Evolutionary conservation across 2,329 filamentous ascomycete species (phyloP), one percentile per base, ranked within the genome.

Genomic region (Beauveria sp.): DNA sequence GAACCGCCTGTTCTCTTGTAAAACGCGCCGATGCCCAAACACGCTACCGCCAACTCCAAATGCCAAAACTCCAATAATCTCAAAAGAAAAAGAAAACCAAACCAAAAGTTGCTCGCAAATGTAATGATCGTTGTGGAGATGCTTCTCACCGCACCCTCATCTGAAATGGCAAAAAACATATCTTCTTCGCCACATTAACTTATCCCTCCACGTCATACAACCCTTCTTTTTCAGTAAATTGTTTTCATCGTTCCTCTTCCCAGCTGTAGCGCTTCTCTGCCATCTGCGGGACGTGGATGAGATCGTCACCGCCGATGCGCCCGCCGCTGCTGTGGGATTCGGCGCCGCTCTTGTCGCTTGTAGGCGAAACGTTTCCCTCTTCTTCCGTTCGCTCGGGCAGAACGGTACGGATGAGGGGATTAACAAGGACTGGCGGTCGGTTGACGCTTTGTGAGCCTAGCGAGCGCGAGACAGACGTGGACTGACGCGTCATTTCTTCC

Each of bases 271-370:
- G 72, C 64, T 74, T 76, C 38, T 76, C 76, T 3, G 80, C 78
- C 61, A 79, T 68, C 66, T 83, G 80, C 2, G 80, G 80, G 10
- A 83, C 77, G 63, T 83, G 80, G 3, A 83, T 71, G 24, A 82
- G 67, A 58, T 83, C 80, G 4, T 69, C 69, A 0, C 76, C 75
- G 53, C 80, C 75, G 40, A 81, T 77, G n/a, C 79, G 74, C 58
- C 75, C 75, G 43, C 72, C 72, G 57, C 73, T 76, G 42, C 65
- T 66, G 8, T 70, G 65, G 26, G 65, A 68, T 7, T 22, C 34
- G 7, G 58, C 28, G 26, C 48, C 49, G 34, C 48, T 53, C 6
- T 34, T 50, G 16, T 50, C 45, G 50, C 46, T 60, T 9, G 59
- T 55, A 0, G 57, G 26, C 28, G 50, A 50, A 18, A 48, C 20